These are phyloP conservation scores for Apiospora sp. DNA, from an alignment of 2,329 filamentous ascomycete species.

Conservation along the genomic window DNA sequence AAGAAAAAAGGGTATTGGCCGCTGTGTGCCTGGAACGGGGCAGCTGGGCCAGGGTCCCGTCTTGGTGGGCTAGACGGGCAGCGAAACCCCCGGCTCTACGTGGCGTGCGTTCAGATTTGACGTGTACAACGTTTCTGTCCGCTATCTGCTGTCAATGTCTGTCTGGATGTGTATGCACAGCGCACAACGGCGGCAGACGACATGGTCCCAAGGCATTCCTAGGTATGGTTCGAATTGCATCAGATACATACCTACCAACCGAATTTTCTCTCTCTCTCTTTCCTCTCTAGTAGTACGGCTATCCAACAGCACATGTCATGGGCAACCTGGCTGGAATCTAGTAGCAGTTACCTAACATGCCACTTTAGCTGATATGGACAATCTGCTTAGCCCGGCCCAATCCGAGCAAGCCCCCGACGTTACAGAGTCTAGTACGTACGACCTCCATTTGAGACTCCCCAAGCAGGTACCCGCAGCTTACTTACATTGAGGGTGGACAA, in stretches of 20 bases:
- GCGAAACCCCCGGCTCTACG: constrained; percentile 2
- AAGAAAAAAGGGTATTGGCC: neutral
- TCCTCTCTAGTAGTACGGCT: too few relatives aligned
- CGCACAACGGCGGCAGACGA: neutral
- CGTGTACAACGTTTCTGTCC: neutral
- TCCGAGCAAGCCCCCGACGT: constrained; percentile 17
- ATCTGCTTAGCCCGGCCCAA: neutral
- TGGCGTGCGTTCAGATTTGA: neutral
- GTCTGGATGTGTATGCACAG: neutral
- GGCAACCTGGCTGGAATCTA: neutral
- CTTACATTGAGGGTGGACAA: neutral
- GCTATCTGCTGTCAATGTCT: neutral
- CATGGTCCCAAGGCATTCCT: neutral
- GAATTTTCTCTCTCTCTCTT: neutral
- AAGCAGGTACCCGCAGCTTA: constrained; percentile 18
- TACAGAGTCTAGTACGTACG: constrained; percentile 7
- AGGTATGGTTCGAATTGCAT: neutral
- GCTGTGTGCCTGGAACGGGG: neutral
- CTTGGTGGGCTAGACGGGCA: neutral
- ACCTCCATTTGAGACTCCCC: neutral
- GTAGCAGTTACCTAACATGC: neutral
- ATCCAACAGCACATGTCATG: neutral
- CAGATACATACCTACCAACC: neutral
- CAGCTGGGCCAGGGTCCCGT: neutral
- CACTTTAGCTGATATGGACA: neutral